phyloP scores from a whole-genome alignment of 805 yeast species.

The Metschnikowia orientalis region DNA sequence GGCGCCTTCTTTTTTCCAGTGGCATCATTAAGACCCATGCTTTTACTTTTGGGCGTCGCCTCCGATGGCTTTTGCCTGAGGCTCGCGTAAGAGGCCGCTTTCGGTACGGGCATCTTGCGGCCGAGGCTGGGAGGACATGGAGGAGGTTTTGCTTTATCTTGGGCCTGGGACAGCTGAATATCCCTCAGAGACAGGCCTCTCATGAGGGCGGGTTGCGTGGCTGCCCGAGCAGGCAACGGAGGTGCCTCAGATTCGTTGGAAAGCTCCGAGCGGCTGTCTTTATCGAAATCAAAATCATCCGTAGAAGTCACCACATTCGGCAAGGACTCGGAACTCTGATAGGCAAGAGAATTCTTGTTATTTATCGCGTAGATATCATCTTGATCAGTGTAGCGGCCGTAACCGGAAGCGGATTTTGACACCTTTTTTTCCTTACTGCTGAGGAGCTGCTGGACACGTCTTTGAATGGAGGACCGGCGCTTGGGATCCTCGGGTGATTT shows the following conservation, averaged over 20 bases:
- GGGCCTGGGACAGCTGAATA: not conserved
- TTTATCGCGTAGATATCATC: constrained; percentile 21
- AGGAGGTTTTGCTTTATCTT: constrained; percentile 25
- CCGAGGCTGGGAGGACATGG: constrained; percentile 29
- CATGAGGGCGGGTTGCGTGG: constrained; percentile 3
- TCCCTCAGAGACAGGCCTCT: constrained; percentile 1
- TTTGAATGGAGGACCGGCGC: constrained; percentile 42
- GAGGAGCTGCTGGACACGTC: constrained; percentile 50
- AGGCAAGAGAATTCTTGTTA: constrained; percentile 22
- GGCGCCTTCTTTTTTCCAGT: constrained; percentile 38
- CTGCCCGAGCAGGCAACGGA: not conserved
- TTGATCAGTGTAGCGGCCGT: constrained; percentile 66
- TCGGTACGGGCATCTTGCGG: not conserved
- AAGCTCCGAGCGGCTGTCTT: not conserved
- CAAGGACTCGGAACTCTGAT: constrained; percentile 25
- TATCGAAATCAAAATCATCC: constrained; percentile 8
- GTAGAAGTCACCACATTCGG: constrained; percentile 1
- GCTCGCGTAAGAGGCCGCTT: constrained; percentile 5
- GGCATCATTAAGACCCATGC: not conserved
- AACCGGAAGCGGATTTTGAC: constrained; percentile 71
- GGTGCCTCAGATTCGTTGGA: not conserved
- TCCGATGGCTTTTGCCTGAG: not conserved
- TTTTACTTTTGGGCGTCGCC: not conserved
- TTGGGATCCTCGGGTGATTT: constrained; percentile 7
- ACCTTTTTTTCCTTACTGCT: constrained; percentile 35